Conservation (phyloP, 2,329 filamentous ascomycete genomes). For the Alternaria postmessia region DNA sequence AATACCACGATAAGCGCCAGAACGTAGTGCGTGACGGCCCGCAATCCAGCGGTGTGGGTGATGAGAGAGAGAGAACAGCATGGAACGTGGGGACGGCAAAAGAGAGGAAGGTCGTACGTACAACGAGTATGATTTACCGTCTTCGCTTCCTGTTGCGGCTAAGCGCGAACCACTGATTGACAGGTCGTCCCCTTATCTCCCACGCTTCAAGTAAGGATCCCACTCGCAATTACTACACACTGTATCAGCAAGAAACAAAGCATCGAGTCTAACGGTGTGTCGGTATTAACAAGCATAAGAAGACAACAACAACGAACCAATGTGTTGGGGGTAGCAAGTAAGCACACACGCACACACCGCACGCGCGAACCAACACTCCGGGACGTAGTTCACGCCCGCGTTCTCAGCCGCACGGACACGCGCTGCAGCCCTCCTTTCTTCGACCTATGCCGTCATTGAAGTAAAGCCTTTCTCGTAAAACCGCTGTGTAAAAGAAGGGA, state of each 20-base stretch:
- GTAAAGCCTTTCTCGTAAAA: conserved; percentile 10
- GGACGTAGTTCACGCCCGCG: conserved; percentile 10
- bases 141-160: conserved; percentile 1
- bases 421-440: conserved; percentile 1
- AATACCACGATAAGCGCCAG: conserved; percentile 2
- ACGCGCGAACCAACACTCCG: conserved; percentile 7
- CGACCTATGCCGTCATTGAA: conserved; percentile 9
- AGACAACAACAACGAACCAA: conserved; percentile 8
- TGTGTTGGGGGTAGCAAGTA: conserved; percentile 1
- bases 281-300: not conserved
- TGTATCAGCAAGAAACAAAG: conserved; percentile 9
- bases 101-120: conserved; percentile 3
- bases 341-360: not conserved
- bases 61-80: not conserved
- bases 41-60: conserved; percentile 6
- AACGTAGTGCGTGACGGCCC: conserved; percentile 2
- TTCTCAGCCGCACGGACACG: conserved; percentile 7
- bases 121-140: conserved; percentile 3
- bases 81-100: not conserved
- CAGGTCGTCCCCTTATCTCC: conserved; percentile 14
- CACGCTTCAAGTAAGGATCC: conserved; percentile 3
- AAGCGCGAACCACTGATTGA: conserved; percentile 16
- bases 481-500: conserved; percentile 20
- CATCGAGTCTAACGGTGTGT: not conserved
- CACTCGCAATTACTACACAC: conserved; percentile 7